phyloP scores from a whole-genome alignment of 164 flowering plant genomes.

The Piper longum region DNA sequence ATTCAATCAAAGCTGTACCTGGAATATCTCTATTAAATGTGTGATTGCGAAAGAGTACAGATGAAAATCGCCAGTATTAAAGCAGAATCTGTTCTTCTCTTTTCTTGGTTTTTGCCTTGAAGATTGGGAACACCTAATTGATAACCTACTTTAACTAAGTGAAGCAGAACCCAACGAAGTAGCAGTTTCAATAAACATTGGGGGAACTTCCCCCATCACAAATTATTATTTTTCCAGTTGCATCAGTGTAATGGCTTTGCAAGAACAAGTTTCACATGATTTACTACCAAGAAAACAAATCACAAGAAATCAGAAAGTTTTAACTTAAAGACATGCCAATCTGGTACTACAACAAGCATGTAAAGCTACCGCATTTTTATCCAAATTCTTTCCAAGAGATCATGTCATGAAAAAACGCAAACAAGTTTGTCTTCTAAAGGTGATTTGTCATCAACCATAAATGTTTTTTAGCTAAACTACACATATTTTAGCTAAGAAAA shows the following conservation, averaged over 20 bases:
- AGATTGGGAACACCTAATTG: constrained; percentile 29
- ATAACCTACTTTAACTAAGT: constrained; percentile 11
- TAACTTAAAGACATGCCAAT: no score
- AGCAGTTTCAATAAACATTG: constrained; percentile 8
- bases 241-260: neutral
- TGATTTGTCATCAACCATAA: no score
- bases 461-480: no score
- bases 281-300: neutral
- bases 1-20: constrained; percentile 65
- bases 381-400: no score
- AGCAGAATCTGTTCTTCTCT: neutral
- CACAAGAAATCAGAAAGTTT: no score
- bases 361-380: no score
- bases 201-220: constrained; percentile 5
- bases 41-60: neutral
- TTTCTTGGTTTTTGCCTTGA: constrained; percentile 25
- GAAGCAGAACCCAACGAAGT: constrained; percentile 12
- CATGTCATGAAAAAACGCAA: no score
- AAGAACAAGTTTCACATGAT: no score
- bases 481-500: no score
- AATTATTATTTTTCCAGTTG: neutral
- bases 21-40: constrained; percentile 7
- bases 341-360: no score
- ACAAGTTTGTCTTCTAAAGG: no score
- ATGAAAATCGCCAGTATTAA: no score